Evolutionary conservation across 2,329 filamentous ascomycete species (phyloP), one percentile per base, ranked within the genome.

Genomic region (Botryosphaeria dothidea): DNA sequence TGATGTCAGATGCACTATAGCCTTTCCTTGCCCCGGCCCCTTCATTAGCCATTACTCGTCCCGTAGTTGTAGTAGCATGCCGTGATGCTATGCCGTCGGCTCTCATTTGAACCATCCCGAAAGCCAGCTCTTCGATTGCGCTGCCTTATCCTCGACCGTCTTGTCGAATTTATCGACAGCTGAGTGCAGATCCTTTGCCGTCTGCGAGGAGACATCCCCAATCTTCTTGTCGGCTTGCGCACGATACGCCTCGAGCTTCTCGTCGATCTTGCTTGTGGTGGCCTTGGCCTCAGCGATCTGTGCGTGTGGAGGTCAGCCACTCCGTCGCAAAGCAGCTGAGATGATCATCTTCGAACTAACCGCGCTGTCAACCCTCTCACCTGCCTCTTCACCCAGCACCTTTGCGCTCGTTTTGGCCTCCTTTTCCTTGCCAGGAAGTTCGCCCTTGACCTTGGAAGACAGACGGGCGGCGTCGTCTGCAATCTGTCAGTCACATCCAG

Each of bases 81-180:
- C 46, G 46, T 51, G 23, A 51, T 51, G 46, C 29, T 23, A 31
- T 29, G 13, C 13, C 29, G 58, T 52, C 62, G 21, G 51, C 62
- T 29, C 46, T 62, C 25, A 65, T 46, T 65, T 65, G 63, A 97
- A 96, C 93, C 93, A 97, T 76, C 90, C 86, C 46, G 90, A 91
- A 72, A 96, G 79, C 68, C 90, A 90, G 72, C 88, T 87, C 88
- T 97, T 97, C 49, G 92, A 91, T 83, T 97, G 90, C 60, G 88
- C 80, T 3, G 92, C 88, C 69, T 88, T 88, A 69, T 91, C 83
- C 82, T 93, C 91, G 61, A 97, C 90, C 69, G 88, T 93, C 72
- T 88, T 86, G 80, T 97, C 93, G 72, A 93, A 89, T 77, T 90
- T 87, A 79, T 97, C 90, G 60, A 95, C 80, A 9, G 82, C 81